Base-by-base conservation (phyloP, 179 eudicot genomes). In the Sideroxylon spinosum region DNA sequence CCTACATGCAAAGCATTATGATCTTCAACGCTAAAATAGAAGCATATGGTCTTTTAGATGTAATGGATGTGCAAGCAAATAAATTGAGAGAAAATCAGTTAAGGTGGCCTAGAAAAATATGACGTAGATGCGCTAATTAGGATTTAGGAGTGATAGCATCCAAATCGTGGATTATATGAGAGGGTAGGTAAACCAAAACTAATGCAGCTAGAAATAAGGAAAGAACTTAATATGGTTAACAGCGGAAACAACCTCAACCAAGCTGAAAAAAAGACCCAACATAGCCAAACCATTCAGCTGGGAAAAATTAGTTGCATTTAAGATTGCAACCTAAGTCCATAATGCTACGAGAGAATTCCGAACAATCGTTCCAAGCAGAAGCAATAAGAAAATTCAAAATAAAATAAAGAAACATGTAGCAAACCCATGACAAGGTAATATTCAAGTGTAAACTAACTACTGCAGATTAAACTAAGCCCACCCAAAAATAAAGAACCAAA, bases 1-100 rank as follows among this genome's bases (percentile, higher is more conserved):
- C 90, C 97, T 93, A 82, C 68, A 81, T 56, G 48, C 63, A 81
- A 75, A 19, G 46, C 64, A 62, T 22, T 14, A 9, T 59, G 1
- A 25, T 11, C 7, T 59, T 64, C 11, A 70, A 49, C 57, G 55
- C 32, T 6, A 73, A 20, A 20, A 44, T 25, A 26, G 26, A 60
- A 16, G 26, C 12, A 53, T 32, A 6, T 14, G 62, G 60, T 10
- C 60, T 13, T 49, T 3, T 23, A 0, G 7, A 50, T 8, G 56
- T 13, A 48, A 44, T 3, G 4, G 12, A 22, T 10, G 10, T 14
- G 28, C 14, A n/a, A n/a, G 17, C 22, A 28, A 10, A 6, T 60
- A 74, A 37, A 37, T 37, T 37, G 44, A 37, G 44, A 37, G 44
- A 37, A 3, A 37, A 37, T 37, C 5, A 3, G 44, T 37, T 37